Evolutionary conservation across 441 rosid genomes (phyloP).

Genomic region (Bruguiera hainesii): DNA sequence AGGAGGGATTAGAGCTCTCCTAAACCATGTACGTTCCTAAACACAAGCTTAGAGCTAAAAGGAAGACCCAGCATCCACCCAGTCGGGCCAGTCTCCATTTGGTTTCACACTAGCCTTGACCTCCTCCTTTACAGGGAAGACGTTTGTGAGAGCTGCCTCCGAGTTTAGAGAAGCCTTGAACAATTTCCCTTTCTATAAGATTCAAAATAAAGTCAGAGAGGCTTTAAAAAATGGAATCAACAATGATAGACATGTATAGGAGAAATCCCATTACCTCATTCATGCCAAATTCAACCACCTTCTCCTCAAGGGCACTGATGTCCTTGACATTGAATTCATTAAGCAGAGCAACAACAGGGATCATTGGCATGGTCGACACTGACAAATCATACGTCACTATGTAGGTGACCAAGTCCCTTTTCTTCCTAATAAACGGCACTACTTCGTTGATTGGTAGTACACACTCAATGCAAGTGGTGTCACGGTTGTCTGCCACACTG

Average conservation of each 20-base stretch:
- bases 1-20: too few species aligned
- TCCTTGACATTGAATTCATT: slow-evolving; percentile 22
- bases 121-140: not conserved
- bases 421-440: not conserved
- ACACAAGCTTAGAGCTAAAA: too few species aligned
- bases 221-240: too few species aligned
- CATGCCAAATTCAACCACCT: slow-evolving; percentile 13
- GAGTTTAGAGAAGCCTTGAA: slow-evolving; percentile 27
- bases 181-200: slow-evolving; percentile 15
- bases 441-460: not conserved
- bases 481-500: not conserved
- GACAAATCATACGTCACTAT: slow-evolving; percentile 31
- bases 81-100: too few species aligned
- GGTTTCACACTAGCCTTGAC: not conserved
- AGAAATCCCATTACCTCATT: slow-evolving; percentile 12
- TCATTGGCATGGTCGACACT: slow-evolving; percentile 30
- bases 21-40: too few species aligned
- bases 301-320: slow-evolving; percentile 17
- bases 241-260: too few species aligned
- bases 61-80: too few species aligned
- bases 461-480: not conserved
- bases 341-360: slow-evolving; percentile 17
- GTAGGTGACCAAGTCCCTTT: slow-evolving; percentile 25
- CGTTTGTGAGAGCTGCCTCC: slow-evolving; percentile 16
- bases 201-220: not conserved